Base-by-base conservation (phyloP, 768 basidiomycete genomes). In the Tricholoma saponaceum region DNA sequence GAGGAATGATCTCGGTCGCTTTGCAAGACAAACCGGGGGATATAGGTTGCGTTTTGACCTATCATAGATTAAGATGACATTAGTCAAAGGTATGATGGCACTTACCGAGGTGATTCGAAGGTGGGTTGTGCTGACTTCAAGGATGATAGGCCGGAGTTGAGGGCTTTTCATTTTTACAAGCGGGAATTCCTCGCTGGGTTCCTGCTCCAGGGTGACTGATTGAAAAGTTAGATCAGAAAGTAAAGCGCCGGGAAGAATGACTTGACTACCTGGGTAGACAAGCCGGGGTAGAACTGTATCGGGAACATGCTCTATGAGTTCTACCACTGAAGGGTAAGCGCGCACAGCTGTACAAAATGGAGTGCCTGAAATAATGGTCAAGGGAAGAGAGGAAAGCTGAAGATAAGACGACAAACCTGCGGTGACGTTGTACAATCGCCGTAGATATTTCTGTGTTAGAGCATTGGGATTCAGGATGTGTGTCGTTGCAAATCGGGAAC, bases 1-100 rank as follows among this genome's bases (percentile, higher is more conserved):
- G 72, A 5, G 84, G 80, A 54, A 95, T 85, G 54, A 96, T 84
- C 64, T 97, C 94, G 0, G 87, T 89, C 2, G 89, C 84, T 72
- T 85, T 84, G 72, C 90, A 89, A 9, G 84, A 79, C 51, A 92
- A 71, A 0, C 76, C 74, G 1, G 87, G 82, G 4, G 86, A 88
- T 44, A 95, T 82, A 7, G 83, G 76, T 62, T 83, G 80, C n/a
- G 90, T 83, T 66, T 87, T 89, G 61, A 83, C 78, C 85, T 89
- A 62, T 23, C 51, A 18, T 43, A 54, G 39, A 23, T 61, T n/a
- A 54, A 41, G 46, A 52, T 41, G 28, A 47, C 30, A 25, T 51
- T 8, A 22, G 32, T 28, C 22, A 7, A 51, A 9, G 3, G 20
- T 39, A n/a, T 22, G 25, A 1, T 37, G 26, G 49, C 20, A 66